Base-by-base conservation (phyloP, 2,329 filamentous ascomycete species). In the Nigrospora osmanthi region DNA sequence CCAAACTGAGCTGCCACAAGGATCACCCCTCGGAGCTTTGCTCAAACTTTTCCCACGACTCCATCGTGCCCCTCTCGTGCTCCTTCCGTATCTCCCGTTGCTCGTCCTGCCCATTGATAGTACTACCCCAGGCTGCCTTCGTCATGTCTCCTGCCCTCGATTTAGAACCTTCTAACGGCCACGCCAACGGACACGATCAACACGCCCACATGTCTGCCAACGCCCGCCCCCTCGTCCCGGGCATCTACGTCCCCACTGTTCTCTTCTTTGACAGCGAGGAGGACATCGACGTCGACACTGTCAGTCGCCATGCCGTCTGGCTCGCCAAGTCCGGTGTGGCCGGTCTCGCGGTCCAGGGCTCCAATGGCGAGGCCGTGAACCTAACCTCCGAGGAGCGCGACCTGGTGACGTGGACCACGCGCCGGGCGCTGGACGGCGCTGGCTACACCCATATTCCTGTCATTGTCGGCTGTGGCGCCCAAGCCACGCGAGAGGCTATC, bases 361-460 rank as follows among this genome's bases (percentile, higher is more conserved):
- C 80, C 55, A 87, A 87, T 58, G 84, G 83, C 52, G 84, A 87
- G 64, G 83, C 83, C 0, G 81, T 83, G 2, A 82, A 87, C 56
- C 70, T 87, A 10, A 75, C 76, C 40, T 76, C 76, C 49, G 69
- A 73, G 11, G 83, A 87, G 61, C 73, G 83, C 42, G 72, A 75
- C 40, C 64, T 71, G 43, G 70, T 87, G 51, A 85, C 77, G 14
- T 65, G 64, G 40, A 70, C 75, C 16, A 84, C 80, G 3, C 76
- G 80, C 14, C 68, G 72, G 45, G 78, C 78, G n/a, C 68, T 86
- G 6, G 71, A 81, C 52, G 65, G 70, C 11, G 69, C 71, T 16
- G 75, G 77, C 5, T 77, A 71, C 53, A 50, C 59, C 1, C 60
- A 71, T 23, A 61, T 83, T 52, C 77, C 80, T 2, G 60, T 87